phyloP scores from a whole-genome alignment of 208 protist genomes.

The Leishmania gerbilli region DNA sequence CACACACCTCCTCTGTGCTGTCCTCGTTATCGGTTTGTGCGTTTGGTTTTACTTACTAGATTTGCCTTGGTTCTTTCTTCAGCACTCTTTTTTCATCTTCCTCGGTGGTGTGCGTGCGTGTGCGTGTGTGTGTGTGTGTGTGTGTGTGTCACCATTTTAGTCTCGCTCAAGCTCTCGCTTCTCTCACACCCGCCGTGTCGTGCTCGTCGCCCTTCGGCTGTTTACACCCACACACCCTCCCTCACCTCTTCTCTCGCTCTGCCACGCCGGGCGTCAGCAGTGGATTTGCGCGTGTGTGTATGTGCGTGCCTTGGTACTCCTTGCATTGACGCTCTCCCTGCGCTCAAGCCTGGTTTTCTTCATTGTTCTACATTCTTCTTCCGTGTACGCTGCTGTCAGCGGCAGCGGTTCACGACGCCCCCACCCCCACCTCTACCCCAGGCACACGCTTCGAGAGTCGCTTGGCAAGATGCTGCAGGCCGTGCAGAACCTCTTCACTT shows the following conservation, averaged over 20 bases:
- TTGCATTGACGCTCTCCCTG: not conserved
- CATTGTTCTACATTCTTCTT: not conserved
- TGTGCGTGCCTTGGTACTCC: not conserved
- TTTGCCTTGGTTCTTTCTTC: not conserved
- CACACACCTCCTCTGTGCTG: not conserved
- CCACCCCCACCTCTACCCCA: not conserved
- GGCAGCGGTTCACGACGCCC: not conserved
- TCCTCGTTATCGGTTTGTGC: not conserved
- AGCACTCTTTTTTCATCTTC: not conserved
- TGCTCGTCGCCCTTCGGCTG: no score
- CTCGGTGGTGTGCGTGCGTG: no score
- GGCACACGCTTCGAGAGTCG: not conserved
- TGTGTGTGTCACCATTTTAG: not conserved
- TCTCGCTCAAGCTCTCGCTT: no score
- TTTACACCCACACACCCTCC: no score
- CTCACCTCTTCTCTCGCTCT: not conserved
- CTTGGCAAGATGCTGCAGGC: constrained; percentile 1
- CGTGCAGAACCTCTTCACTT: constrained; percentile 9
- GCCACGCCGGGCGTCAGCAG: no score
- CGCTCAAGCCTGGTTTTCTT: not conserved
- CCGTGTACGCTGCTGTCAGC: not conserved
- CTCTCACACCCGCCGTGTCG: no score
- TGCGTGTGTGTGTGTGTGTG: no score
- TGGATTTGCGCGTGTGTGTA: not conserved
- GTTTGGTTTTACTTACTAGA: not conserved